These are phyloP conservation scores for Kodamaea sp. DNA, from an alignment of 1,139 yeast genomes.

Conservation along the genomic window DNA sequence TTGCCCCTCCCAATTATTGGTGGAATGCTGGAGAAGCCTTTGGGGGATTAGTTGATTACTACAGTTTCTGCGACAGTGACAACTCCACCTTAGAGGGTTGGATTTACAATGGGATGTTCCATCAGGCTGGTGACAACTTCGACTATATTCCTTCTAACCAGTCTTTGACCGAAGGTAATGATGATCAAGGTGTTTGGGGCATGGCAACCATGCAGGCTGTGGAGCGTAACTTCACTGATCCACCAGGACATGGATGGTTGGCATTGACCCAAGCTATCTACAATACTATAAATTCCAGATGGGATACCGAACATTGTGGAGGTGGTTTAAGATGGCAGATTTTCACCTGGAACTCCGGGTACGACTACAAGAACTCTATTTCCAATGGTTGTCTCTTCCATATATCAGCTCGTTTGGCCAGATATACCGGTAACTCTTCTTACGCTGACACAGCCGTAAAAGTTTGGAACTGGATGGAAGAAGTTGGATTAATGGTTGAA, in stretches of 20 bases:
- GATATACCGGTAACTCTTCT: slow-evolving; percentile 73
- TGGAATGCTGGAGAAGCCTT: slow-evolving; percentile 74
- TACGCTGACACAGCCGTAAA: slow-evolving; percentile 80
- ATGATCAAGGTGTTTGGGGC: slow-evolving; percentile 76
- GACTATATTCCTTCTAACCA: slow-evolving; percentile 62
- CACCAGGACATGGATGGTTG: slow-evolving; percentile 64
- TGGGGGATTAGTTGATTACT: slow-evolving; percentile 59
- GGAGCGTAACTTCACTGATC: slow-evolving; percentile 58
- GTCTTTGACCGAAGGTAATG: slow-evolving; percentile 66
- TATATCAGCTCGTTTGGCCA: slow-evolving; percentile 81
- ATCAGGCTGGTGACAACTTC: slow-evolving; percentile 53
- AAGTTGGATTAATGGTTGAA: slow-evolving; percentile 55
- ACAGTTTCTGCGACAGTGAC: slow-evolving; percentile 45
- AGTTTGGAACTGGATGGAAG: slow-evolving; percentile 81
- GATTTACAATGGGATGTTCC: slow-evolving; percentile 45
- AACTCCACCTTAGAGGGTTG: slow-evolving; percentile 42
- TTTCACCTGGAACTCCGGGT: slow-evolving; percentile 92
- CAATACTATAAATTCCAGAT: slow-evolving; percentile 85
- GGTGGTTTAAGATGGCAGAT: slow-evolving; percentile 98
- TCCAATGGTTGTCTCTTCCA: slow-evolving; percentile 90
- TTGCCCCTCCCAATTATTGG: slow-evolving; percentile 64
- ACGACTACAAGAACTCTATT: slow-evolving; percentile 87
- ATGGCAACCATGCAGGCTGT: slow-evolving; percentile 61
- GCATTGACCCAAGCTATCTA: slow-evolving; percentile 77
- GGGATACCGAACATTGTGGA: slow-evolving; percentile 74